Evolutionary conservation across 1,284 basidiomycete species (phyloP), one percentile per base, ranked within the genome.

Genomic region (Sporisorium graminicola): DNA sequence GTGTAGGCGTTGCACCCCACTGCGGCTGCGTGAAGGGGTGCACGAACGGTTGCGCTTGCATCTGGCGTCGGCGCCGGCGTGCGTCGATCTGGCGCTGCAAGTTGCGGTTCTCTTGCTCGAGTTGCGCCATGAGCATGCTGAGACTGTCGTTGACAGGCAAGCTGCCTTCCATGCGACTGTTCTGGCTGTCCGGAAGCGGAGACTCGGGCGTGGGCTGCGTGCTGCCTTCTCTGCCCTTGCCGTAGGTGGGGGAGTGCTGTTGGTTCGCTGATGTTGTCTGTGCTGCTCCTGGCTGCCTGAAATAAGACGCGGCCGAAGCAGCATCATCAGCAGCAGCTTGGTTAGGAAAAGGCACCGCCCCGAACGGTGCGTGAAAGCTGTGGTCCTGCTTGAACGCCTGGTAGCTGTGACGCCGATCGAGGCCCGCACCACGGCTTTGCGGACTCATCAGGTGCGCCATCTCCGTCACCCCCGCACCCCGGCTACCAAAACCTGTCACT

Each of bases 31-130:
- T 27, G 24, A 47, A 47, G 14, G 44, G 29, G 12, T 50, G 49
- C 29, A 29, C 49, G 10, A 50, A 50, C 5, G 29, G 49, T 12
- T 50, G 49, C 20, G 49, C 51, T 26, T 52, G 22, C 33, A 18
- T 37, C 14, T 47, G 29, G n/a, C 35, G 33, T 33, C 18, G 51
- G 18, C 43, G 51, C 14, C 24, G 40, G 12, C 27, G 61, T 22
- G 47, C 20, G 13, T 55, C 46, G 37, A 69, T 16, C 12, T 58
- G 46, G 20, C 43, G 37, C 1, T 61, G 56, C 16, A 69, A 33
- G 2, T n/a, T 20, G 22, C 44, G 51, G 40, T 69, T 69, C 27
- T 69, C 60, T 26, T 55, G 31, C 26, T 54, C 24, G 4, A 69
- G 52, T 29, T 31, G 42, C 6, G 51, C 31, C 26, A 59, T 47